Conservation (phyloP, 2,329 filamentous ascomycete species). For the Cytospora schulzeri region DNA sequence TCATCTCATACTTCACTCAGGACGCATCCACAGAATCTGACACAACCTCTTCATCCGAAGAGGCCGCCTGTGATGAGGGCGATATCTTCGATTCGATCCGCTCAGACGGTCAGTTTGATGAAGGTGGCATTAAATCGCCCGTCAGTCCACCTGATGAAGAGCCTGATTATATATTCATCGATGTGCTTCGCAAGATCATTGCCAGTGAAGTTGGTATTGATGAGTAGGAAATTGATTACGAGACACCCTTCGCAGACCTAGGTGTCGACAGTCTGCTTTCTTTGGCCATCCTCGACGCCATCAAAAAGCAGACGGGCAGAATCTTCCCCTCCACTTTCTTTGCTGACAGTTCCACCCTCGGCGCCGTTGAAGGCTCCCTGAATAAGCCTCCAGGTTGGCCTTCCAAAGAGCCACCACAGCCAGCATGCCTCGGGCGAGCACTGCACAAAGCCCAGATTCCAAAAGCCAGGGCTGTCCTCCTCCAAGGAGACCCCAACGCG, state of each 20-base stretch:
- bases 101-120: too few species aligned
- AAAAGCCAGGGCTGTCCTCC: constrained; percentile 32
- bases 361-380: constrained; percentile 27
- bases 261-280: constrained; percentile 31
- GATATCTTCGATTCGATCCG: too few species aligned
- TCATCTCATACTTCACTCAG: background rate
- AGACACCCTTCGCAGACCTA: constrained; percentile 28
- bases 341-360: constrained; percentile 28
- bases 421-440: background rate
- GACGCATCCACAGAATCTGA: background rate
- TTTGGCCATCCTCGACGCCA: constrained; percentile 28
- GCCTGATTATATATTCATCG: background rate
- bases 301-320: constrained; percentile 29
- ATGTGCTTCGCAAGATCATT: constrained; percentile 24
- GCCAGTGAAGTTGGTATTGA: constrained; percentile 29
- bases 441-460: background rate
- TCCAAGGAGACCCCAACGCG: constrained; percentile 54
- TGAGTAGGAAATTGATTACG: constrained; percentile 27
- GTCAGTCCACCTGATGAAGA: constrained; percentile 4
- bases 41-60: too few species aligned
- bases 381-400: background rate
- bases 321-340: constrained; percentile 31
- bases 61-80: too few species aligned
- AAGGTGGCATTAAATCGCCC: too few species aligned
- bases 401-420: background rate